Conservation (phyloP, 352 stramenopile genomes). For the Plasmopara halstedii region DNA sequence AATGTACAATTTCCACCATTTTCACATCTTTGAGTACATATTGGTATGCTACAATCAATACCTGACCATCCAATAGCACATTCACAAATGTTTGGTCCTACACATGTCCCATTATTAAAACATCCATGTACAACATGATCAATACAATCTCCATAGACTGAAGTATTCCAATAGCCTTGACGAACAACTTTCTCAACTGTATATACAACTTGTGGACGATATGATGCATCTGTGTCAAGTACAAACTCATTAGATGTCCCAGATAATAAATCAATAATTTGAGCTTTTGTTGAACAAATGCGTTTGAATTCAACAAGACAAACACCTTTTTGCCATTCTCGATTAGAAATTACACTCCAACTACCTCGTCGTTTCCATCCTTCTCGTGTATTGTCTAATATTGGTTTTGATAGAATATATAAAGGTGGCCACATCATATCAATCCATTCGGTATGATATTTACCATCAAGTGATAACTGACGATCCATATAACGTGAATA, state of each 20-base stretch:
- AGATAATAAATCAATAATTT: conserved; percentile 32
- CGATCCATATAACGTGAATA: conserved; percentile 95
- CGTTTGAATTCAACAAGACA: conserved; percentile 92
- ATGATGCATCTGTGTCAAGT: conserved; percentile 90
- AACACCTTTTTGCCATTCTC: conserved; percentile 88
- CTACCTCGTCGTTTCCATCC: conserved; percentile 86
- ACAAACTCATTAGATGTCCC: conserved; percentile 36
- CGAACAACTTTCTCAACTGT: conserved; percentile 43
- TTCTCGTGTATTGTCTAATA: conserved; percentile 88
- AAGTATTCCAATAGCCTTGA: conserved; percentile 52
- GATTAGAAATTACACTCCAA: conserved; percentile 51
- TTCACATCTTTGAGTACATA: conserved; percentile 63
- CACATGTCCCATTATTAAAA: conserved; percentile 95
- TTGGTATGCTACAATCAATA: conserved; percentile 64
- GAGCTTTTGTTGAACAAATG: conserved; percentile 41
- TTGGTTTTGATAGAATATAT: conserved; percentile 76
- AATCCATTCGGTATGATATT: conserved; percentile 84
- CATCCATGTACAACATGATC: conserved; percentile 91
- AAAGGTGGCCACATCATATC: conserved; percentile 89
- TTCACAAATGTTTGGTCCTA: conserved; percentile 74
- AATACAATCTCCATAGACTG: conserved; percentile 67
- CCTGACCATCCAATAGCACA: conserved; percentile 79
- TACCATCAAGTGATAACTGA: conserved; percentile 61
- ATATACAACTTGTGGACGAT: conserved; percentile 77
- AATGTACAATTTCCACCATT: conserved; percentile 90